These are phyloP conservation scores for Xylaria palmicola DNA, from an alignment of 495 filamentous ascomycete species.

Conservation along the genomic window DNA sequence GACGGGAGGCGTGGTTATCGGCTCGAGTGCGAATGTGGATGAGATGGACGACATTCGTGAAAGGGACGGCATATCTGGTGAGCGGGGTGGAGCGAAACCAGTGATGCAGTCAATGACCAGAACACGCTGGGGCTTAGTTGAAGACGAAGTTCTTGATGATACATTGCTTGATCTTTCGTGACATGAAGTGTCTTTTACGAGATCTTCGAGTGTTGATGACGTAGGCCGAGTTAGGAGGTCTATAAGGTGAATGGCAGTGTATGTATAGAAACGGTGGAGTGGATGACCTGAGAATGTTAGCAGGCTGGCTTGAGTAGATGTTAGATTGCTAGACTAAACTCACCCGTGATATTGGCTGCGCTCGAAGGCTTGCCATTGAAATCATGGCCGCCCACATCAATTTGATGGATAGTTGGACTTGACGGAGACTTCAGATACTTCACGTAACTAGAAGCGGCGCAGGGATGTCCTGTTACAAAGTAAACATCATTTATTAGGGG, in stretches of 20 bases:
- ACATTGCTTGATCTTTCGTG: constrained; percentile 23
- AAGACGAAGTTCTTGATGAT: constrained; percentile 26
- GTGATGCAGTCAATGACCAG: constrained; percentile 57
- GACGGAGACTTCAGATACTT: constrained; percentile 49
- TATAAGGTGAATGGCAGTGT: constrained; percentile 53
- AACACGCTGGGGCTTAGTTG: constrained; percentile 40
- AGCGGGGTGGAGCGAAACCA: constrained; percentile 41
- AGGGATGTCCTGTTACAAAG: constrained; percentile 66
- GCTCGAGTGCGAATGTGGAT: constrained; percentile 30
- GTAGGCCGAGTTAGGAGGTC: constrained; percentile 47
- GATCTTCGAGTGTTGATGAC: constrained; percentile 38
- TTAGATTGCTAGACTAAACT: constrained; percentile 5
- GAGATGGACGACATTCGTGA: constrained; percentile 34
- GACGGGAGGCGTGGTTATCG: constrained; percentile 16
- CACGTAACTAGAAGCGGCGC: constrained; percentile 54
- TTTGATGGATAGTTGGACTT: constrained; percentile 51
- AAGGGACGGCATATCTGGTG: constrained; percentile 28
- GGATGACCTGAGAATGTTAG: constrained; percentile 55
- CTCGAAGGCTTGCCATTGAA: constrained; percentile 41
- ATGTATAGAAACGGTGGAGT: constrained; percentile 61
- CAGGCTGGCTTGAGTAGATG: neutral
- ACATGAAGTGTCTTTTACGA: constrained; percentile 28
- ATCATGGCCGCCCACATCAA: constrained; percentile 45
- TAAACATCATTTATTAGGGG: constrained; percentile 60
- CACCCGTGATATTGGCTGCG: constrained; percentile 39